Evolutionary conservation across 768 basidiomycete species (phyloP).

Genomic region (Russula griseocarnosa): DNA sequence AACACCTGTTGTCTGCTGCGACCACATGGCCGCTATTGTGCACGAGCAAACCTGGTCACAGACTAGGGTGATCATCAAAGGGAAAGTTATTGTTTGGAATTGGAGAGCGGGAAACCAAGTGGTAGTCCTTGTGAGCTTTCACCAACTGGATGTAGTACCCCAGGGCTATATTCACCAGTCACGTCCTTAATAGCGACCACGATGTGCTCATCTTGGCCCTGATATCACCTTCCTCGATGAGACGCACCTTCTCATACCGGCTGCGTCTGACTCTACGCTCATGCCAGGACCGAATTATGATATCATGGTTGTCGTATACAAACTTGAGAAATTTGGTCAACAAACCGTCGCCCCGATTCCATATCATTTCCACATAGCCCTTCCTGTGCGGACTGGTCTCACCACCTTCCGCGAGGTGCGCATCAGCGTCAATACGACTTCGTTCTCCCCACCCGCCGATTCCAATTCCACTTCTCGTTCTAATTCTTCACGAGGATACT

Average conservation of each 20-base stretch:
- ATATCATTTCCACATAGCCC: conserved; percentile 14
- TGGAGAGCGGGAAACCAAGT: conserved; percentile 19
- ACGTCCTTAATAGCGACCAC: conserved; percentile 3
- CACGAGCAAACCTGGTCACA: conserved; percentile 1
- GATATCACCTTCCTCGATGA: conserved; percentile 18
- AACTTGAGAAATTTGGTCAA: neutral
- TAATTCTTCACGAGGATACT: conserved; percentile 1
- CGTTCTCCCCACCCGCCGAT: conserved; percentile 9
- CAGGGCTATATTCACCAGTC: neutral
- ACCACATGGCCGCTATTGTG: conserved; percentile 13
- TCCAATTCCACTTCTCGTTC: neutral
- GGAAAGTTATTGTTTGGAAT: conserved; percentile 13
- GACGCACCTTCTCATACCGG: conserved; percentile 18
- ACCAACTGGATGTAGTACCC: no score
- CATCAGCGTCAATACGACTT: conserved; percentile 13
- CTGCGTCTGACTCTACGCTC: conserved; percentile 7
- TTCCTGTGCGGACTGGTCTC: conserved; percentile 14
- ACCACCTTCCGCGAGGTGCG: conserved; percentile 6
- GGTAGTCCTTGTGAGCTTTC: conserved; percentile 5
- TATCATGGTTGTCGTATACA: conserved; percentile 11
- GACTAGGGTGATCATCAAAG: neutral
- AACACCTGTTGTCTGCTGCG: conserved; percentile 9
- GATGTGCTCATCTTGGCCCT: conserved; percentile 6
- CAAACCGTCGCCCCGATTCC: neutral
- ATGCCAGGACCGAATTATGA: conserved; percentile 10